Evolutionary conservation across 257 asterid species (phyloP), one percentile per base, ranked within the genome.

Genomic region (Solanum paucissectum): DNA sequence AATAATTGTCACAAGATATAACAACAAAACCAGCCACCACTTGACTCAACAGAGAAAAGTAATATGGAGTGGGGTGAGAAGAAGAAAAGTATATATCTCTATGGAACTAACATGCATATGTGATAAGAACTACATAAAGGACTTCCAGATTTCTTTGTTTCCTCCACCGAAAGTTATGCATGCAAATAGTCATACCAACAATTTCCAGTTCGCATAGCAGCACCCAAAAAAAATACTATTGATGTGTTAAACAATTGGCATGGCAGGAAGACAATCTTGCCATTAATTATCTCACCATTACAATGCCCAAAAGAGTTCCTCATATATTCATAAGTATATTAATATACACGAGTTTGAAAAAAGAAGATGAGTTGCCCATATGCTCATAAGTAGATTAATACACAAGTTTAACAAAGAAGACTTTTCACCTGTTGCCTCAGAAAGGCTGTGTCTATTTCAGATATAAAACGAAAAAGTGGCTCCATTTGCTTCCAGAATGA

Each of bases 401-500:
- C 27, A 46, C n/a, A 81, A 44, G 40, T 81, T 62, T 44, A 84
- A 90, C 87, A 82, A 66, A 86, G 73, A 84, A 68, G 86, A 40
- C 66, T 58, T 55, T 72, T 49, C 88, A 95, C 99, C 98, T 96
- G 98, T 86, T 94, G 94, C 82, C 91, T 92, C 92, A 95, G 86
- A 94, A 91, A 93, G 69, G 94, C 87, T 86, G 93, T 74, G 90
- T 96, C 98, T 77, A 88, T 83, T 71, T 96, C 97, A 64, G 98
- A 92, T 87, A 96, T 87, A 90, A 94, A 93, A 85, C 92, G 96
- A 88, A 94, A 95, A 66, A 94, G 87, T 75, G 91, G 92, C 90
- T 95, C 98, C 98, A 94, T 93, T 91, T 92, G 91, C 94, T 91
- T 92, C 99, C 99, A 96, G 89, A 95, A 94, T 46, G 94, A 89